Conservation (phyloP, 176 grass and related monocot genomes). For the Canna indica region DNA sequence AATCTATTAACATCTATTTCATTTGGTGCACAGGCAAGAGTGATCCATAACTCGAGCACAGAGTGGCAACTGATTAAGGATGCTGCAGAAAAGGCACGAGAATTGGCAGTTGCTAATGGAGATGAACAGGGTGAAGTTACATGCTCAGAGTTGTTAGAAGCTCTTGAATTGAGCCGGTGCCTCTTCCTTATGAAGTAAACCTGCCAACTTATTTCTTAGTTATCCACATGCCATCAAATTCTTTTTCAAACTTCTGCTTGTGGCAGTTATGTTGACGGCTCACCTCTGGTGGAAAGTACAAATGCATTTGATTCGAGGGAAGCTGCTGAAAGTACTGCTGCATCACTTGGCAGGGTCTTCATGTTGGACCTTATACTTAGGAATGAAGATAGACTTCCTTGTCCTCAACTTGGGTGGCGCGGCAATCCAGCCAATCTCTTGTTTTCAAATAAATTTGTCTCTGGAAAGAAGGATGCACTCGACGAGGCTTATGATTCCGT, state of each 20-base stretch:
- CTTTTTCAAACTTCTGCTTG: constrained; percentile 17
- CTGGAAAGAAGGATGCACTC: constrained; percentile 58
- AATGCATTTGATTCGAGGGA: constrained; percentile 48
- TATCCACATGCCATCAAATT: background rate
- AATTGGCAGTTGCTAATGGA: constrained; percentile 27
- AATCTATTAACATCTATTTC: no score
- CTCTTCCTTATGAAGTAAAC: constrained; percentile 90
- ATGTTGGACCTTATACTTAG: constrained; percentile 81
- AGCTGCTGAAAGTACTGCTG: constrained; percentile 65
- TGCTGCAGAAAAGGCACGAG: constrained; percentile 57
- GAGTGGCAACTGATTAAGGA: constrained; percentile 96
- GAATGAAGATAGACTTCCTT: constrained; percentile 87
- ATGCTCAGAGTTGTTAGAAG: constrained; percentile 72
- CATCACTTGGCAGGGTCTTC: constrained; percentile 78
- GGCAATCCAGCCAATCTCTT: constrained; percentile 89
- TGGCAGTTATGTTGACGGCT: constrained; percentile 91
- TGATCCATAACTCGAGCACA: constrained; percentile 63
- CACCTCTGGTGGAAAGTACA: constrained; percentile 56
- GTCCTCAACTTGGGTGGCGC: constrained; percentile 79
- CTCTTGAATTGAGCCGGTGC: constrained; percentile 80
- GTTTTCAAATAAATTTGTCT: constrained; percentile 43
- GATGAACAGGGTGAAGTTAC: constrained; percentile 68
- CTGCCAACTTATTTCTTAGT: constrained; percentile 11
- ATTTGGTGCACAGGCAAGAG: constrained; percentile 40
- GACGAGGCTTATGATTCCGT: constrained; percentile 39